These are phyloP conservation scores for Papiliotrema nemorosa DNA, from an alignment of 1,284 basidiomycete species.

Conservation along the genomic window DNA sequence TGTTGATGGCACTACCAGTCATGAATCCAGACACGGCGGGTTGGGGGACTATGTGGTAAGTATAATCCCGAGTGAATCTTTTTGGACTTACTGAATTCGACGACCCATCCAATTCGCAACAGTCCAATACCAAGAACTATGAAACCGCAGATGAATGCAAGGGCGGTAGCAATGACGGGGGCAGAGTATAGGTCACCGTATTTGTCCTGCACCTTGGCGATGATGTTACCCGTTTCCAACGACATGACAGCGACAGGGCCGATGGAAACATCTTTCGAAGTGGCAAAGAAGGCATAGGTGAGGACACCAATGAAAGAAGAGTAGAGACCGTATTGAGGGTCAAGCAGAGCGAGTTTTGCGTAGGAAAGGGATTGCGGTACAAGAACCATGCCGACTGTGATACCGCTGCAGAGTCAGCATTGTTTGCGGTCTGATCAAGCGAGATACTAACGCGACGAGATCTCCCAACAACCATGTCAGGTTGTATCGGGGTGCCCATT, in stretches of 20 bases:
- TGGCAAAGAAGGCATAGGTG: conserved; percentile 56
- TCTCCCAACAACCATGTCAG: conserved; percentile 58
- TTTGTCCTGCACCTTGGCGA: conserved; percentile 59
- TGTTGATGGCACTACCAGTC: conserved; percentile 81
- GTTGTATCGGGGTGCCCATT: conserved; percentile 79
- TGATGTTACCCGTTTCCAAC: conserved; percentile 74
- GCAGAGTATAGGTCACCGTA: conserved; percentile 55
- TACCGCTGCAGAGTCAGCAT: conserved; percentile 48
- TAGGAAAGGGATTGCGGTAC: conserved; percentile 71
- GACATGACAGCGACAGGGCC: conserved; percentile 98
- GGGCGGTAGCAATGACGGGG: conserved; percentile 75
- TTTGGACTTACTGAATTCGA: conserved; percentile 80
- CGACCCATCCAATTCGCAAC: conserved; percentile 88
- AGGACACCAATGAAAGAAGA: conserved; percentile 82
- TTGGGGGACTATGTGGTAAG: conserved; percentile 47
- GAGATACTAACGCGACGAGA: conserved; percentile 61
- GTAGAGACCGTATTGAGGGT: conserved; percentile 87
- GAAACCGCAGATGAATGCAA: conserved; percentile 87
- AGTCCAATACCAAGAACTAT: conserved; percentile 90
- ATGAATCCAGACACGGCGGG: conserved; percentile 84
- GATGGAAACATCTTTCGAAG: conserved; percentile 92
- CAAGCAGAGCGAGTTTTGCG: conserved; percentile 74
- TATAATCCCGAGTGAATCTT: conserved; percentile 19
- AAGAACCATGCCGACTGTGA: conserved; percentile 87
- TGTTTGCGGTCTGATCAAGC: too few relatives aligned